Conservation (phyloP, 352 stramenopile species). For the Pythium aristosporum region DNA sequence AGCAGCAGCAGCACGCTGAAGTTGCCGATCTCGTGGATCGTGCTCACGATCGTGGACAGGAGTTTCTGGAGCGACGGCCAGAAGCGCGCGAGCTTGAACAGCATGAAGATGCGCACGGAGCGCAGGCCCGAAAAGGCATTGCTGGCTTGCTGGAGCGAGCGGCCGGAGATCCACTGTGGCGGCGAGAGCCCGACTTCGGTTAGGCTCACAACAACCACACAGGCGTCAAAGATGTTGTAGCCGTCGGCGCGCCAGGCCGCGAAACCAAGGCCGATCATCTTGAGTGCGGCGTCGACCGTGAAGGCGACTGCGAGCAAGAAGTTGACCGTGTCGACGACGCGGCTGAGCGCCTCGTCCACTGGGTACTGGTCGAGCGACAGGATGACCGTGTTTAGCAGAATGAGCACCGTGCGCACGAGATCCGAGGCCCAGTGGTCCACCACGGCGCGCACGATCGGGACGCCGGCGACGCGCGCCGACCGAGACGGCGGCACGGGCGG, state of each 20-base stretch:
- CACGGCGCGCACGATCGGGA: slow-evolving; percentile 26
- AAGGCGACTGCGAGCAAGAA: slow-evolving; percentile 59
- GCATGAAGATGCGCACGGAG: slow-evolving; percentile 80
- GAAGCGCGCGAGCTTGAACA: slow-evolving; percentile 90
- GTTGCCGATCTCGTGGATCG: slow-evolving; percentile 89
- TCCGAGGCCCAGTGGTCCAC: slow-evolving; percentile 61
- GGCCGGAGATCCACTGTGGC: slow-evolving; percentile 31
- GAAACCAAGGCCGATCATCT: slow-evolving; percentile 69
- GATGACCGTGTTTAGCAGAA: slow-evolving; percentile 84
- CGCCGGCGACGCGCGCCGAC: not conserved
- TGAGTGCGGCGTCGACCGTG: slow-evolving; percentile 54
- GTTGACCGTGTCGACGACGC: slow-evolving; percentile 59
- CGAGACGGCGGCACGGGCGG: too few relatives aligned
- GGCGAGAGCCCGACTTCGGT: slow-evolving; percentile 44
- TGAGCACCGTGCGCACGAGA: slow-evolving; percentile 51
- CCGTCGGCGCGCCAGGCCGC: slow-evolving; percentile 47
- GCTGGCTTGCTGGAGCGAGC: slow-evolving; percentile 19
- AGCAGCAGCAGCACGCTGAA: slow-evolving; percentile 89
- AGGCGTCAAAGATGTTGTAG: slow-evolving; percentile 83
- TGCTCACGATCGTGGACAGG: slow-evolving; percentile 87
- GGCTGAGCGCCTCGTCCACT: slow-evolving; percentile 39
- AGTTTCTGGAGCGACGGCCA: slow-evolving; percentile 93
- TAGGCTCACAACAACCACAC: slow-evolving; percentile 49
- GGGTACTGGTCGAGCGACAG: slow-evolving; percentile 81
- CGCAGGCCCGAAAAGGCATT: slow-evolving; percentile 76